These are phyloP conservation scores for Blastobotrys illinoisensis DNA, from an alignment of 1,139 yeast genomes.

Conservation along the genomic window DNA sequence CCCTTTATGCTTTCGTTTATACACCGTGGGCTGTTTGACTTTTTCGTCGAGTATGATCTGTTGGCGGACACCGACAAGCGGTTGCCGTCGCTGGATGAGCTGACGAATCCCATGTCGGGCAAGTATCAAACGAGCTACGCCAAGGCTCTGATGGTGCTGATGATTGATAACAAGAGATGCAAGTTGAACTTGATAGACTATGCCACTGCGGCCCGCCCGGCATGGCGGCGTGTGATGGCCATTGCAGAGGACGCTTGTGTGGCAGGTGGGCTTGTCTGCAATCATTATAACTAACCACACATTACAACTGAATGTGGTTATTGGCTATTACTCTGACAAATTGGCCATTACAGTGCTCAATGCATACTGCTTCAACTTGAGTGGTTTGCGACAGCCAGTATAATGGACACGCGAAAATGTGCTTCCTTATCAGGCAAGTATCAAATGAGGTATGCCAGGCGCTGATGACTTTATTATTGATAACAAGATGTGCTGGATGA, in stretches of 20 bases:
- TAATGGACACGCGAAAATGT: no score
- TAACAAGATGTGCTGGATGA: no score
- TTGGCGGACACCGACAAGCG: conserved; percentile 1
- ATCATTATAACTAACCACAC: neutral
- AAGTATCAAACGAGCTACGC: conserved; percentile 2
- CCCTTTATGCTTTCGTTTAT: conserved; percentile 4
- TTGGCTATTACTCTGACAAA: no score
- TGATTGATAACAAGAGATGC: conserved; percentile 3
- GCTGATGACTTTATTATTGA: no score
- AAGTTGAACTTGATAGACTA: conserved; percentile 1
- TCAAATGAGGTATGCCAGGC: no score
- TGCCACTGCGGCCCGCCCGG: neutral
- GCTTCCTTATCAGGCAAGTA: no score
- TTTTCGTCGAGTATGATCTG: conserved; percentile 10
- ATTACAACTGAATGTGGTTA: no score
- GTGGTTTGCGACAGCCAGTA: no score
- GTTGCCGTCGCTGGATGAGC: conserved; percentile 6
- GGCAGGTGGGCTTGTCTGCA: neutral
- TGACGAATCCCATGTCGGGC: conserved; percentile 6
- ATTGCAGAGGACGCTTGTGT: neutral
- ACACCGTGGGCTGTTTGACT: conserved; percentile 10
- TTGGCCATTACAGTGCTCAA: no score
- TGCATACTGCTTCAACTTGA: no score
- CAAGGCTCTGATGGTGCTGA: neutral
- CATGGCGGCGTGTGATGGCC: neutral